Base-by-base conservation (phyloP, 2,329 filamentous ascomycete species). In the Sporothrix humicola region DNA sequence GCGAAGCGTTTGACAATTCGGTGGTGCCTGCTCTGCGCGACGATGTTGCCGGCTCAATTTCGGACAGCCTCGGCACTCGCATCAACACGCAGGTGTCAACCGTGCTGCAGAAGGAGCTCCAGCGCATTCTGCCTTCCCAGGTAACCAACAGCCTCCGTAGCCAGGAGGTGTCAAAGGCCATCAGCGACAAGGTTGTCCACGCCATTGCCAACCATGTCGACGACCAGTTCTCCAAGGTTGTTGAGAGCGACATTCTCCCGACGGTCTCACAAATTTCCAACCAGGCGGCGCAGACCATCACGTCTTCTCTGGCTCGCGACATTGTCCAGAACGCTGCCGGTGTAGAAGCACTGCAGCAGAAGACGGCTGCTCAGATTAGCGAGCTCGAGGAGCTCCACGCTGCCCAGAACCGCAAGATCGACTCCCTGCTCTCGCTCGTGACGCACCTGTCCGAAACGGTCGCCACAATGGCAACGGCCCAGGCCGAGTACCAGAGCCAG, bases 11-110 rank as follows among this genome's bases (percentile, higher is more conserved):
- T 76, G 88, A 93, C 75, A 87, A 90, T 72, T 87, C 90, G 15
- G 89, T 98, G 61, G 85, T 97, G 71, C 95, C 96, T 12, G 86
- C 90, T 46, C 84, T 98, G 73, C 88, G 90, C 56, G 87, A 90
- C 70, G 86, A 91, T 58, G 90, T 93, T 15, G 86, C 89, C 61
- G 88, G 89, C 75, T 87, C 91, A 4, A 86, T 97, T 42, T 88
- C 91, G 72, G 91, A 92, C 75, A 90, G 93, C 79, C 85, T 98
- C 31, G 87, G 89, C 73, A 86, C 88, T 76, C 89, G 90, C 75
- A 83, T 98, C 72, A 88, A 89, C 76, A 86, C 89, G 68, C 87
- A 92, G 71, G 82, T 97, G 54, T 86, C 89, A n/a, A 86, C 87
- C 56, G 85, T 87, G 1, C 82, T 97, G 59, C 89, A 93, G 73